A percentile compares a stretch with the other conserved stretches of the same genome.
Conservation (phyloP, 225 moss, liverwort and hornwort genomes). For the Takakia lepidozioides region DNA sequence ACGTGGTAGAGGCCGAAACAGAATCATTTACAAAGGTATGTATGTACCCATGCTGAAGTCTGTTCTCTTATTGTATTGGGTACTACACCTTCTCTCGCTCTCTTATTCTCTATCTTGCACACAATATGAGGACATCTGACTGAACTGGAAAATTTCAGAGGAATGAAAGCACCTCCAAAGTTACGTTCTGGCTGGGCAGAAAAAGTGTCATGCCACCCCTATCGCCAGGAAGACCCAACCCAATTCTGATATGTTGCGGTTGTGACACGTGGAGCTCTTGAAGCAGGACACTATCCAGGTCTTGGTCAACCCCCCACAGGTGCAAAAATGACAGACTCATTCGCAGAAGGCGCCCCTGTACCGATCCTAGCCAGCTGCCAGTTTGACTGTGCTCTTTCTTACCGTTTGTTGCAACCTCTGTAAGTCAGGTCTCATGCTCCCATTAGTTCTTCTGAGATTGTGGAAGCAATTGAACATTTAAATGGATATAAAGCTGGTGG, state of each 20-base stretch:
- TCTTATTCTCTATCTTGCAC: background rate
- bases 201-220: constrained; percentile 9
- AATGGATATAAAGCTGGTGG: too few relatives aligned
- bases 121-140: background rate
- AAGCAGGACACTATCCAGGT: background rate
- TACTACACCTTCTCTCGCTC: too few relatives aligned
- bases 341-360: constrained; percentile 8
- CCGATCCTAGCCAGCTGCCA: constrained; percentile 2
- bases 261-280: constrained; percentile 5
- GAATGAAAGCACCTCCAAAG: constrained; percentile 1
- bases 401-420: constrained; percentile 1
- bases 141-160: background rate
- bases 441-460: too few relatives aligned
- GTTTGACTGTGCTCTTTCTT: background rate
- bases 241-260: constrained; percentile 6
- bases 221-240: constrained; percentile 9
- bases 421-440: constrained; percentile 1
- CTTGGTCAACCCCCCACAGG: constrained; percentile 9
- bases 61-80: too few relatives aligned
- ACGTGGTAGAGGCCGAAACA: too few relatives aligned
- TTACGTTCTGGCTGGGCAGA: constrained; percentile 4
- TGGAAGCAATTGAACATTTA: too few relatives aligned
- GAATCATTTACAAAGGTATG: too few relatives aligned
- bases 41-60: too few relatives aligned
- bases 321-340: constrained; percentile 11